phyloP scores from a whole-genome alignment of 2,329 filamentous ascomycete species.

The Kalaharituber pfeilii region DNA sequence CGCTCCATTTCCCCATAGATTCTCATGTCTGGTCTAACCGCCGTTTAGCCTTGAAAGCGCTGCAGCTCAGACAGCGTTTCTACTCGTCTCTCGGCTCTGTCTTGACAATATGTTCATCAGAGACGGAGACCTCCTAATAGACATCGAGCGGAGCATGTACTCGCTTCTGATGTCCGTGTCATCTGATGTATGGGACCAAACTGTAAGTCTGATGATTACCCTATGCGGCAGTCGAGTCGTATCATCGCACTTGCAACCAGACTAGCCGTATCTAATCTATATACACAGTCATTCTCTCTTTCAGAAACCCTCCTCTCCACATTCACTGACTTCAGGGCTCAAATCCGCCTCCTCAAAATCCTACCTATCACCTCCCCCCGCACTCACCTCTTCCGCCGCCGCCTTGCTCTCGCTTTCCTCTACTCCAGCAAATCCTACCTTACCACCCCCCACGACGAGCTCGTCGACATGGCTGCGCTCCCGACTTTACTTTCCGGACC shows the following conservation, averaged over 20 bases:
- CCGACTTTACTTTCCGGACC: constrained; percentile 31
- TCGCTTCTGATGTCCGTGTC: constrained; percentile 16
- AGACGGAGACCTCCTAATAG: constrained; percentile 4
- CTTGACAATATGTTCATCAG: constrained; percentile 11
- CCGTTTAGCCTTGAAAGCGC: constrained; percentile 3
- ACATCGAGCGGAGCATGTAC: constrained; percentile 32
- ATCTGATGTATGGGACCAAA: neutral
- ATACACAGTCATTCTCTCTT: constrained; percentile 38
- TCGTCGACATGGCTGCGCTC: constrained; percentile 30
- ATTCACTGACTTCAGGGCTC: constrained; percentile 36
- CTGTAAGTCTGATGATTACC: neutral
- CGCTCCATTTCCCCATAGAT: neutral
- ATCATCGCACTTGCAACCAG: too few species aligned
- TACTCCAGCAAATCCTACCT: constrained; percentile 33
- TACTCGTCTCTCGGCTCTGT: constrained; percentile 11
- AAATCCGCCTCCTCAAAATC: constrained; percentile 40
- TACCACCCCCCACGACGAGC: constrained; percentile 25
- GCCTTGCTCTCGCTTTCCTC: constrained; percentile 48
- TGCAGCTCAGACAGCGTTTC: constrained; percentile 4
- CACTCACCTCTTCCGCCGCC: constrained; percentile 44
- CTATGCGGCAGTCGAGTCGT: too few species aligned
- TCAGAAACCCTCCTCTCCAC: constrained; percentile 33
- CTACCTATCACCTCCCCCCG: constrained; percentile 38
- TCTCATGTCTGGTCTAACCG: constrained; percentile 2
- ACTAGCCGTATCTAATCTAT: too few species aligned